Evolutionary conservation across 179 eudicot genomes (phyloP), one percentile per base, ranked within the genome.

Genomic region (Spergularia azorica): DNA sequence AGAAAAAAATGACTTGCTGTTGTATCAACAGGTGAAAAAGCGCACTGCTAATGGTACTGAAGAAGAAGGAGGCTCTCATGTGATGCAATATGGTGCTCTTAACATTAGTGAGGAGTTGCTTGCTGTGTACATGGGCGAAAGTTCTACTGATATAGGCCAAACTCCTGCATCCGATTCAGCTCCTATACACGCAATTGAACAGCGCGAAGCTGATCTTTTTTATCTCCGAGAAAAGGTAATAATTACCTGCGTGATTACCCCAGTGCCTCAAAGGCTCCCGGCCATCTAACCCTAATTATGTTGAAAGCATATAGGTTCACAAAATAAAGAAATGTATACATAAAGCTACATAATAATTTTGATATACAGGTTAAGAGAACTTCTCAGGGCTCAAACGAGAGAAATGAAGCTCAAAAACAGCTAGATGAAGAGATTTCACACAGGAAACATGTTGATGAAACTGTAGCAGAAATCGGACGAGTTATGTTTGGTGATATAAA

Each of bases 61-160:
- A 71, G 52, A 86, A 64, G 32, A 77, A 17, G 76, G 79, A 89
- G 74, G 90, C 16, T 94, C 97, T 73, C 96, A 92, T 78, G 97
- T 90, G 43, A 92, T 86, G 90, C 89, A 89, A 79, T 92, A 87
- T 78, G 98, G 97, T 18, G 88, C 89, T 68, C 21, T 84, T 46
- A 61, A 80, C 26, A 75, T 89, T 18, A 81, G 81, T 55, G 76
- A 71, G 16, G 84, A 89, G 7, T 6, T 32, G 43, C 83, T 90
- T 32, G 81, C 72, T 80, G 21, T 51, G 62, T 94, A 89, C 76
- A 78, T 90, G 61, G 91, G 93, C 4, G 55, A 14, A 2, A 66
- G 48, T 39, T 58, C 60, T 4, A 67, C 70, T 57, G 12, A 16
- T 10, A 17, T 1, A 2, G 26, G 15, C 17, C 18, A 17, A 21